A percentile compares a stretch with the other conserved stretches of the same genome.
These are phyloP conservation scores for Aureobasidium sp. DNA, from an alignment of 2,329 filamentous ascomycete species.

Conservation along the genomic window DNA sequence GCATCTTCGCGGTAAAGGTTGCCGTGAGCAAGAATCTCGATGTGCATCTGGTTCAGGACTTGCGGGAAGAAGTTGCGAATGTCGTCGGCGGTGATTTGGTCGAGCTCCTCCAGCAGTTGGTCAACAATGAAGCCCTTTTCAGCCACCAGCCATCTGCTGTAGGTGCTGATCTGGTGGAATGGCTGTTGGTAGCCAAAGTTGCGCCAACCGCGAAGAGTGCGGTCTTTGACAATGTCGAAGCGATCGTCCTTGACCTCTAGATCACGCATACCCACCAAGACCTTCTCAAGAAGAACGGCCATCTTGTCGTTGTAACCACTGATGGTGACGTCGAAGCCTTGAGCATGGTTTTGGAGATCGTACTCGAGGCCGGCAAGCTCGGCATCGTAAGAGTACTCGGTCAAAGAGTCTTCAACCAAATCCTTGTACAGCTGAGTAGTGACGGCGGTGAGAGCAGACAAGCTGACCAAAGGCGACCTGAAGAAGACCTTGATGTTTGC, in stretches of 20 bases:
- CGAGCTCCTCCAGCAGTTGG: slow-evolving; percentile 68
- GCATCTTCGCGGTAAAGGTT: slow-evolving; percentile 94
- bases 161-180: slow-evolving; percentile 79
- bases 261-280: slow-evolving; percentile 74
- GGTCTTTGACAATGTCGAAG: slow-evolving; percentile 86
- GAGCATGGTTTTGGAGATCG: slow-evolving; percentile 60
- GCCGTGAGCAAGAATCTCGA: slow-evolving; percentile 82
- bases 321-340: slow-evolving; percentile 69
- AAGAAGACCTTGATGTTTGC: slow-evolving; percentile 77
- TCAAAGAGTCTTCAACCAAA: slow-evolving; percentile 77
- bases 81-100: slow-evolving; percentile 62
- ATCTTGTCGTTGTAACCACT: slow-evolving; percentile 97
- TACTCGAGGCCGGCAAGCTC: slow-evolving; percentile 87
- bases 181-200: slow-evolving; percentile 86
- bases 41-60: slow-evolving; percentile 71
- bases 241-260: slow-evolving; percentile 76
- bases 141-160: slow-evolving; percentile 67
- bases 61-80: slow-evolving; percentile 71
- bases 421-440: slow-evolving; percentile 75
- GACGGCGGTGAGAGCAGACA: slow-evolving; percentile 68
- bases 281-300: slow-evolving; percentile 79
- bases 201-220: slow-evolving; percentile 63
- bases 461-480: slow-evolving; percentile 67
- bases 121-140: slow-evolving; percentile 73
- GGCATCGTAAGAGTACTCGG: slow-evolving; percentile 92